Base-by-base conservation (phyloP, 1,284 basidiomycete species). In the Mycosarcoma mackinlayi region DNA sequence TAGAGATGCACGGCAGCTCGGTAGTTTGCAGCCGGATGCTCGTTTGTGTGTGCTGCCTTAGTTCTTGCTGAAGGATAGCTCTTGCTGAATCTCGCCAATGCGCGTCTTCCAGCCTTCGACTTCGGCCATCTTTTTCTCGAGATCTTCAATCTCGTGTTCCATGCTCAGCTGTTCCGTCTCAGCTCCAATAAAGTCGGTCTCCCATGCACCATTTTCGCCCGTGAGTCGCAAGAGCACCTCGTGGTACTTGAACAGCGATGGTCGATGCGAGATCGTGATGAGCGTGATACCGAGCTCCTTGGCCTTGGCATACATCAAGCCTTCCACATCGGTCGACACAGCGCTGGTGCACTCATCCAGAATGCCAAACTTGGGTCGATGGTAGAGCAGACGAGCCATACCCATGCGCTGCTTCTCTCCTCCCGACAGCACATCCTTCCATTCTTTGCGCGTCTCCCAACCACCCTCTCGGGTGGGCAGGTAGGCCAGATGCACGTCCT, bases 261-360 rank as follows among this genome's bases (percentile, higher is more conserved):
- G 78, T 89, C 92, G 81, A 87, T 89, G 65, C 92, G 85, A 14
- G 91, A 90, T 10, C 89, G 92, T 42, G 70, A 98, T 91, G 42
- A 98, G 87, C 0, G 94, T 96, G 77, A 97, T 94, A 3, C 91
- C 93, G 13, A 93, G 84, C n/a, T 89, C 87, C 84, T 97, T 97
- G 33, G 92, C 91, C 73, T 92, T 89, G 79, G 95, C 91, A 84
- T 97, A 98, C 92, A 98, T 94, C 62, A 90, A 86, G 0, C 94
- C 94, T 82, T 97, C 94, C 19, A 97, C 93, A 79, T 98, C 95
- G 55, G 92, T 93, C 9, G 93, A 96, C 6, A 98, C 94, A 1
- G 95, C 95, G 66, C 91, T 93, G 5, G 94, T 97, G 84, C 93
- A 95, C 83, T 98, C 94, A 80, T 86, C 86, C 18, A 87, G 82